Conservation (phyloP, 306 rosid species). For the Begonia masoniana region DNA sequence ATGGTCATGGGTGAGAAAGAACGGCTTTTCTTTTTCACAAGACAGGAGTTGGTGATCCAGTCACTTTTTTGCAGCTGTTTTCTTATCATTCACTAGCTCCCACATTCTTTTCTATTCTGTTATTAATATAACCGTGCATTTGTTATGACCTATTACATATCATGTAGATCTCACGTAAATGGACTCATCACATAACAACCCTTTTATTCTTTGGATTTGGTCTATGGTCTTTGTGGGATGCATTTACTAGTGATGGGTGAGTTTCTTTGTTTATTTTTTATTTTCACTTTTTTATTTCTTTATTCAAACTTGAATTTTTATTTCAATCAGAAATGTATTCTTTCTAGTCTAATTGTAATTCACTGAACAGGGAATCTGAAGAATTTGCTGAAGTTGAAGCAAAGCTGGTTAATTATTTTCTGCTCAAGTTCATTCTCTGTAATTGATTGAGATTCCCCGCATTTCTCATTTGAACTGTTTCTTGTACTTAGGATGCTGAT, state of each 20-base stretch:
- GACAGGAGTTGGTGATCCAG: too few relatives aligned
- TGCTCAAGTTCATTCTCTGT: background rate
- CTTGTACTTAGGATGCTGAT: constrained; percentile 40
- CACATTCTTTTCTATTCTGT: background rate
- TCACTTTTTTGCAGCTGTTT: too few relatives aligned
- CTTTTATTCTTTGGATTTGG: constrained; percentile 77
- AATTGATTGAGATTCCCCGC: background rate
- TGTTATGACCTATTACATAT: constrained; percentile 4
- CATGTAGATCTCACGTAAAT: constrained; percentile 65
- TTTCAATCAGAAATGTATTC: background rate
- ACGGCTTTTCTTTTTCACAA: too few relatives aligned
- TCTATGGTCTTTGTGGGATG: constrained; percentile 86
- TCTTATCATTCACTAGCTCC: too few relatives aligned
- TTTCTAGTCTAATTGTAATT: constrained; percentile 15
- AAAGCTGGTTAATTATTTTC: constrained; percentile 42
- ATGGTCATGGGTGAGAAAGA: too few relatives aligned
- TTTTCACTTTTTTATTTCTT: constrained; percentile 8
- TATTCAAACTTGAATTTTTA: constrained; percentile 1
- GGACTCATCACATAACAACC: constrained; percentile 82
- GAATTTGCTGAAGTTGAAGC: constrained; percentile 97
- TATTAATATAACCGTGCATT: background rate
- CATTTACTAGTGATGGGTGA: constrained; percentile 60
- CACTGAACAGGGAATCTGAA: constrained; percentile 50
- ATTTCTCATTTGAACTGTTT: background rate
- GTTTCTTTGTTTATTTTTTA: constrained; percentile 7